Percentiles rank a stretch among this genome's conserved stretches.
Evolutionary conservation across 768 basidiomycete species (phyloP).

Genomic region (Pulveroboletus sp.): DNA sequence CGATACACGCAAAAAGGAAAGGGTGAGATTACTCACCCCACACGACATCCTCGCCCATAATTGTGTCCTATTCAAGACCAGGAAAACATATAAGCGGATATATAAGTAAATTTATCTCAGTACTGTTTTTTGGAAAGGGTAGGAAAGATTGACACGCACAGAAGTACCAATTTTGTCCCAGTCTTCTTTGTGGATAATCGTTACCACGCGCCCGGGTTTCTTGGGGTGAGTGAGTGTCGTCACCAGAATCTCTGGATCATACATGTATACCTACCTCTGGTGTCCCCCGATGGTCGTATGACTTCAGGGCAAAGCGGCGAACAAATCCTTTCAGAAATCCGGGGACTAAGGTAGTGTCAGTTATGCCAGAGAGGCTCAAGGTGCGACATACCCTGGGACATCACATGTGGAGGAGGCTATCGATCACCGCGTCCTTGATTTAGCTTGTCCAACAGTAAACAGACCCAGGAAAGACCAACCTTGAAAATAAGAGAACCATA

Average conservation of each 20-base stretch:
- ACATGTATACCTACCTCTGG: conserved; percentile 49
- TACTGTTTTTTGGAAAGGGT: neutral
- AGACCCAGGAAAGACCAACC: conserved; percentile 28
- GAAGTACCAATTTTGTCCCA: conserved; percentile 69
- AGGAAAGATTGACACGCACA: conserved; percentile 35
- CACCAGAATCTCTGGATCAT: conserved; percentile 78
- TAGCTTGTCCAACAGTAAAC: neutral
- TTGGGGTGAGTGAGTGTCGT: conserved; percentile 47
- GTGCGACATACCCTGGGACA: conserved; percentile 49
- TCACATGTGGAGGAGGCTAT: conserved; percentile 81
- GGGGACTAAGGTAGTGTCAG: conserved; percentile 38
- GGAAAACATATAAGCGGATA: no score
- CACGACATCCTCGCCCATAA: conserved; percentile 24
- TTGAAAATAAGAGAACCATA: conserved; percentile 93
- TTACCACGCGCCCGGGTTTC: conserved; percentile 86
- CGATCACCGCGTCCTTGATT: neutral
- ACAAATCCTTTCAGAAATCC: conserved; percentile 90
- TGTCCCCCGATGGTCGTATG: conserved; percentile 89
- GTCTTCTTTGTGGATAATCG: conserved; percentile 79
- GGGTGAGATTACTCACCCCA: conserved; percentile 70
- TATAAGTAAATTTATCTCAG: neutral
- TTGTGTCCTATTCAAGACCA: conserved; percentile 17
- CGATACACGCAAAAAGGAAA: neutral
- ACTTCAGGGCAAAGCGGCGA: conserved; percentile 83
- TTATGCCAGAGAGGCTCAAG: no score